These are phyloP conservation scores for Fusarium sp. DNA, from an alignment of 2,329 filamentous ascomycete genomes.

Conservation along the genomic window DNA sequence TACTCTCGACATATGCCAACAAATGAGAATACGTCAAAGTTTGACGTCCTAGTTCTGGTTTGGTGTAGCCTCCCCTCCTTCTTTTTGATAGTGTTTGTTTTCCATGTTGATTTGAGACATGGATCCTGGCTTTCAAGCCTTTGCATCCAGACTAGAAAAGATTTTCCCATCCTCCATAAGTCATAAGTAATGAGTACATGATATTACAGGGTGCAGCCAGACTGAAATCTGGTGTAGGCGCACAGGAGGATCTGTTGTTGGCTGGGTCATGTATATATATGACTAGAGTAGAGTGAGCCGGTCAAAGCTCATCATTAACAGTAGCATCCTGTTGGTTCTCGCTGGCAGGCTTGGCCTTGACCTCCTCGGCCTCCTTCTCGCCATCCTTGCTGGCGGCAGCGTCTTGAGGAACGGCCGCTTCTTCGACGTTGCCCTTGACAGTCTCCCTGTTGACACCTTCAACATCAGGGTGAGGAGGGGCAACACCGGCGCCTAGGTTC, in stretches of 20 bases:
- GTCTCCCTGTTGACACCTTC: conserved; percentile 71
- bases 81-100: conserved; percentile 33
- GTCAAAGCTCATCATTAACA: conserved; percentile 53
- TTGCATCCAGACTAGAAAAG: conserved; percentile 14
- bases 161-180: conserved; percentile 34
- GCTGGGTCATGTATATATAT: background rate
- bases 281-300: background rate
- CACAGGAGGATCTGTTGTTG: background rate
- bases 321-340: conserved; percentile 71
- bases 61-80: conserved; percentile 20
- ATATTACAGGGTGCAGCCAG: conserved; percentile 37
- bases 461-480: conserved; percentile 70
- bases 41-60: conserved; percentile 34
- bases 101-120: conserved; percentile 10
- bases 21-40: conserved; percentile 43
- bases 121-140: conserved; percentile 8
- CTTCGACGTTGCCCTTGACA: conserved; percentile 53
- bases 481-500: conserved; percentile 56
- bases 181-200: conserved; percentile 46
- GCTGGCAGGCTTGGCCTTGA: conserved; percentile 70
- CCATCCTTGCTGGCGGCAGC: conserved; percentile 65
- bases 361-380: conserved; percentile 66
- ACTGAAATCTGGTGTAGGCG: background rate
- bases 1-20: conserved; percentile 33
- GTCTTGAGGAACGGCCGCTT: conserved; percentile 51